Percentiles rank a stretch among this genome's conserved stretches.
Evolutionary conservation across 2,329 filamentous ascomycete species (phyloP).

Genomic region (Raffaelea deltoideospora): DNA sequence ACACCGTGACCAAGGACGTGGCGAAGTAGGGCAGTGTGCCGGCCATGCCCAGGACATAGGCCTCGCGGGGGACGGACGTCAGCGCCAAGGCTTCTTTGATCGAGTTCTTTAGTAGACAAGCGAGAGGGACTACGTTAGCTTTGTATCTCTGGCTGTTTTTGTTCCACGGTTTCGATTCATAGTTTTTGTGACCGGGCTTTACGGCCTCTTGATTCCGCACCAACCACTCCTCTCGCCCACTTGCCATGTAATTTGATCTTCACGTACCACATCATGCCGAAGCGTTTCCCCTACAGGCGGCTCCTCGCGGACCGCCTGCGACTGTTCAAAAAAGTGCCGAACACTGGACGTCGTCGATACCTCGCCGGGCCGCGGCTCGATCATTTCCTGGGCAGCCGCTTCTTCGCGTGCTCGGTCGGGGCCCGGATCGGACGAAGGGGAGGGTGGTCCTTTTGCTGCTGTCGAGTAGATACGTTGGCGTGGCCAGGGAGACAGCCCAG

Average conservation of each 20-base stretch:
- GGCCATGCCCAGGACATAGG: slow-evolving; percentile 53
- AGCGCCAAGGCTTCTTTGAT: slow-evolving; percentile 58
- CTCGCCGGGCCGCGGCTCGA: slow-evolving; percentile 42
- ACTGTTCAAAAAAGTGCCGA: slow-evolving; percentile 30
- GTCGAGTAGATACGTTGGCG: too few species aligned
- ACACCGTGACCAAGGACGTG: slow-evolving; percentile 71
- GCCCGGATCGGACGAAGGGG: too few species aligned
- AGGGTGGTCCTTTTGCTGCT: too few species aligned
- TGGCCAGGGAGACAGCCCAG: too few species aligned
- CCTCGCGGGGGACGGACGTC: slow-evolving; percentile 48
- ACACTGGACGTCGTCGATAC: slow-evolving; percentile 45
- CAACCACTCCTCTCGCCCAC: too few species aligned
- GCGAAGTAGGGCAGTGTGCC: slow-evolving; percentile 75
- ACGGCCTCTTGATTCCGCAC: too few species aligned
- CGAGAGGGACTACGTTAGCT: background rate
- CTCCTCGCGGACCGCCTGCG: slow-evolving; percentile 12
- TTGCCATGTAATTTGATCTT: background rate
- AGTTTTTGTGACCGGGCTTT: too few species aligned
- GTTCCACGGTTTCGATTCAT: too few species aligned
- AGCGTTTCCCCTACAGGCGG: slow-evolving; percentile 18
- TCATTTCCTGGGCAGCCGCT: slow-evolving; percentile 34
- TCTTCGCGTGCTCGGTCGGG: slow-evolving; percentile 40
- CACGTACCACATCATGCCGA: slow-evolving; percentile 37
- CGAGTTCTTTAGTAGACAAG: too few species aligned
- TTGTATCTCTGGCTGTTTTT: background rate